A percentile compares a stretch with the other conserved stretches of the same genome.
Conservation (phyloP, 2,329 filamentous ascomycete species). For the Penicillium janthinellum region DNA sequence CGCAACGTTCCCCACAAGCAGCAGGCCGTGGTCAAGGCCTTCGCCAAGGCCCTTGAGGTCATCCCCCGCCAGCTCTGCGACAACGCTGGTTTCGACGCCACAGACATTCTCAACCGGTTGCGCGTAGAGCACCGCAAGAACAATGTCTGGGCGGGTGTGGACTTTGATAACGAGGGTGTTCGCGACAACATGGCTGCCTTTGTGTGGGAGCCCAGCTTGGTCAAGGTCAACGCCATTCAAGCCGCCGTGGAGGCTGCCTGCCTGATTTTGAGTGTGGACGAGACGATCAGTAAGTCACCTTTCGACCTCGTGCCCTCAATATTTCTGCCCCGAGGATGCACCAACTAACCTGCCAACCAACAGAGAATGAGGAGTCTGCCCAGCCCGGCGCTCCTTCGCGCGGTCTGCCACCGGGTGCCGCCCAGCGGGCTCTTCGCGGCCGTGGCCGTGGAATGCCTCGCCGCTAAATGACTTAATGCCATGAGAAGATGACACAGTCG, state of each 20-base stretch:
- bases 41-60: constrained; percentile 94
- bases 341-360: constrained; percentile 22
- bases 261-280: constrained; percentile 92
- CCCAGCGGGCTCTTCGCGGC: constrained; percentile 83
- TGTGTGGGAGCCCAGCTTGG: constrained; percentile 94
- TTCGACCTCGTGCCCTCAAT: neutral
- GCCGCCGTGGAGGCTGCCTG: constrained; percentile 94
- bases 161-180: constrained; percentile 90
- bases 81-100: constrained; percentile 97
- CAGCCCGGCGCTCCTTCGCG: constrained; percentile 78
- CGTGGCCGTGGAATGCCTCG: constrained; percentile 84
- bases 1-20: constrained; percentile 92
- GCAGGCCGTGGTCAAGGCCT: constrained; percentile 95
- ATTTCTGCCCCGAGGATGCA: neutral
- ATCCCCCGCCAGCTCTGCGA: constrained; percentile 97
- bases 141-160: constrained; percentile 90
- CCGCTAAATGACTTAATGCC: constrained; percentile 30
- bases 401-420: constrained; percentile 75
- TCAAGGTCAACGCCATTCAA: constrained; percentile 97
- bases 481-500: constrained; percentile 27
- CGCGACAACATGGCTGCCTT: constrained; percentile 93
- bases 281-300: constrained; percentile 76
- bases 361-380: constrained; percentile 87
- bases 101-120: constrained; percentile 93
- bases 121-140: constrained; percentile 96